Base-by-base conservation (phyloP, 2,329 filamentous ascomycete genomes). In the Aspergillus versicolor region DNA sequence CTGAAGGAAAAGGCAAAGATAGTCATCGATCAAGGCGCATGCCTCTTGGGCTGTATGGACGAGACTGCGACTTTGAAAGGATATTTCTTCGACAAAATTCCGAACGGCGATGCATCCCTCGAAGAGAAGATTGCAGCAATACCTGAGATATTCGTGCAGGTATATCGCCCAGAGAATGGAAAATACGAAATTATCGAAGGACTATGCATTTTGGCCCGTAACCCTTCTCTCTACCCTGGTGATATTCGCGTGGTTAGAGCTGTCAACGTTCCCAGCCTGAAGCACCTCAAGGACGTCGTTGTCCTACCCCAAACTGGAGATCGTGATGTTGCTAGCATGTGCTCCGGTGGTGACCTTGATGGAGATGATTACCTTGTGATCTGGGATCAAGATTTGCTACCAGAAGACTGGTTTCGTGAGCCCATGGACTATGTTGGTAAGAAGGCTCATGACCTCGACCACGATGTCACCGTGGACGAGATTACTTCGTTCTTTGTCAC, bases 361-460 rank as follows among this genome's bases (percentile, higher is more conserved):
- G 94, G 94, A 0, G 94, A 99, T 66, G 94, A 99, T 69, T 99
- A 92, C 70, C 88, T 97, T 54, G 86, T 97, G 5, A 88, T 97
- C 45, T 99, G 94, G 93, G 92, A 99, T 63, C 71, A 81, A 21
- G 82, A 84, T 13, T 77, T 99, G 6, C 79, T 95, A 24, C 91
- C 91, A 0, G 63, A 73, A 1, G 76, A 83, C 50, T 90, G 89
- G 84, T 90, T 94, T 63, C 79, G 84, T 34, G 76, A 82, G 0
- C 88, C 94, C 0, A 96, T 97, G 91, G 82, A 89, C 61, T 94
- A 92, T 67, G 79, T 81, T 0, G 78, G 85, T 0, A 79, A 84
- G 0, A 78, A 80, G 43, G 84, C 88, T 0, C 69, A 77, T 12
- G 77, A 81, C 19, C 77, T 88, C 6, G 73, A 83, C 5, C 77